phyloP scores from a whole-genome alignment of 2,329 filamentous ascomycete species.

The Xylariaceae sp. region DNA sequence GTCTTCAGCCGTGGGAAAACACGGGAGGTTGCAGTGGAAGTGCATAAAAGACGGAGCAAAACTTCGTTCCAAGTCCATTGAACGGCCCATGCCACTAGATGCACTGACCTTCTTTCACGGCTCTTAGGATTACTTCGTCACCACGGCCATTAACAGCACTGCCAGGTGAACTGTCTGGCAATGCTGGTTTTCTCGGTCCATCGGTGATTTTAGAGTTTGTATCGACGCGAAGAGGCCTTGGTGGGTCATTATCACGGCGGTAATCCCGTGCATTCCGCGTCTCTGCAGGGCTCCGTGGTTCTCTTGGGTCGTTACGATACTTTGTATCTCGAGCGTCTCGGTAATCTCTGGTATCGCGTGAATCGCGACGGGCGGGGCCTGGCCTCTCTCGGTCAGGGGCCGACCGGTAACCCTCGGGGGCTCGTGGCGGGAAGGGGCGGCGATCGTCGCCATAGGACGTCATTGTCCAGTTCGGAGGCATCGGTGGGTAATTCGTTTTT shows the following conservation, averaged over 20 bases:
- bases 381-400: constrained; percentile 20
- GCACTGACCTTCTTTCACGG: constrained; percentile 19
- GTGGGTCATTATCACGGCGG: constrained; percentile 11
- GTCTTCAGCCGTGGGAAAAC: too few species aligned
- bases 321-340: constrained; percentile 6
- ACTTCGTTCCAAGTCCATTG: too few species aligned
- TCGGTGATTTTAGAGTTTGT: constrained; percentile 10
- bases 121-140: constrained; percentile 6
- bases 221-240: constrained; percentile 15
- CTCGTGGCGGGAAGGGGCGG: too few species aligned
- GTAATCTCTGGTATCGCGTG: neutral
- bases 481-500: constrained; percentile 4
- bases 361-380: constrained; percentile 15
- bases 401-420: constrained; percentile 10
- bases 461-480: constrained; percentile 10
- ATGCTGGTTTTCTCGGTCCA: constrained; percentile 5
- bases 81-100: too few species aligned
- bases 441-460: constrained; percentile 18
- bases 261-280: constrained; percentile 5
- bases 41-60: too few species aligned
- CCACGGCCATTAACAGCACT: neutral
- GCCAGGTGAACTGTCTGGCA: constrained; percentile 5
- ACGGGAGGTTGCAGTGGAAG: too few species aligned
- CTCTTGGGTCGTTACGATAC: constrained; percentile 1
- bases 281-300: constrained; percentile 4